Evolutionary conservation across 1,284 basidiomycete species (phyloP).

Genomic region (Dichomitus squalens): DNA sequence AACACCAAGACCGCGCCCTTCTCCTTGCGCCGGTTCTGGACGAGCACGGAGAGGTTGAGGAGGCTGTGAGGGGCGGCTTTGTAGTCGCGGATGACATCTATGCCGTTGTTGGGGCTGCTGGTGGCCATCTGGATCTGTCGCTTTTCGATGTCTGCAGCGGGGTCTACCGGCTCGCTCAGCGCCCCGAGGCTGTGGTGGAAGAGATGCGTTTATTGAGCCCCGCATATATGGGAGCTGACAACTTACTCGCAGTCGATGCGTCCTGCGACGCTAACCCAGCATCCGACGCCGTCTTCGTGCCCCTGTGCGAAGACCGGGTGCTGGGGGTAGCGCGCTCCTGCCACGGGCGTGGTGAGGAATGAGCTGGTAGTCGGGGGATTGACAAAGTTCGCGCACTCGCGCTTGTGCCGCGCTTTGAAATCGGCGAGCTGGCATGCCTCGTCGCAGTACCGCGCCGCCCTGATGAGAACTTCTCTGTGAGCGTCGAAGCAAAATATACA

Average conservation of each 20-base stretch:
- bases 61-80: constrained; percentile 10
- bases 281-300: constrained; percentile 13
- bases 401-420: constrained; percentile 14
- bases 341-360: constrained; percentile 8
- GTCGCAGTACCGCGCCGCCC: neutral
- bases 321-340: constrained; percentile 1
- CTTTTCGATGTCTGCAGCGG: neutral
- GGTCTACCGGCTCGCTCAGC: neutral
- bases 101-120: neutral
- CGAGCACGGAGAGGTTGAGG: constrained; percentile 10
- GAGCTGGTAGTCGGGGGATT: constrained; percentile 12
- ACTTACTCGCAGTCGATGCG: constrained; percentile 17
- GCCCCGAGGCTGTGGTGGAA: constrained; percentile 10
- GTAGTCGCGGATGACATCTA: constrained; percentile 8
- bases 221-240: too few relatives aligned
- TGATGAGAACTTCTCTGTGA: too few relatives aligned
- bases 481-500: neutral
- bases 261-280: constrained; percentile 11
- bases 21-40: constrained; percentile 20
- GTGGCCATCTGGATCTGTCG: constrained; percentile 3
- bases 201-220: too few relatives aligned
- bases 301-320: constrained; percentile 13
- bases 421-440: constrained; percentile 3
- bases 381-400: constrained; percentile 13
- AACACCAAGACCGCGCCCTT: constrained; percentile 7